These are phyloP conservation scores for Entomortierella beljakovae DNA, from an alignment of 192 early-diverging fungal species.

Conservation along the genomic window DNA sequence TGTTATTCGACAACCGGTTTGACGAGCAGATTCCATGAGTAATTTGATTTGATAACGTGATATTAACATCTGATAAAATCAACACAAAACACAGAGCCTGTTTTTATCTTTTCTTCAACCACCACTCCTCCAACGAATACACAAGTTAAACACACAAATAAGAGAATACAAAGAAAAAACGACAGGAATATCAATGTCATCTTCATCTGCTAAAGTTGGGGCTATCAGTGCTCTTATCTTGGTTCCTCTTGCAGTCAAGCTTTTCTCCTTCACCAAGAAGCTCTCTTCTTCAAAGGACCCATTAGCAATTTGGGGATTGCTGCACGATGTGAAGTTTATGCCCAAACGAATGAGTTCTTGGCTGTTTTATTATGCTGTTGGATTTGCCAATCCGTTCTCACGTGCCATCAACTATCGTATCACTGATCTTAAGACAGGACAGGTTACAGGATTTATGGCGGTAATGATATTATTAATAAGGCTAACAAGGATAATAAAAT, in stretches of 20 bases:
- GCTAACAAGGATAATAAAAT: not conserved
- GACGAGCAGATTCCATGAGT: too few species aligned
- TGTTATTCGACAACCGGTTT: too few species aligned
- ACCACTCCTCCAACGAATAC: not conserved
- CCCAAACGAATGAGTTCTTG: slow-evolving; percentile 20
- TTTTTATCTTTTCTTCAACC: too few species aligned
- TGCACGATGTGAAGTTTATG: not conserved
- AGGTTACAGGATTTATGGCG: slow-evolving; percentile 20
- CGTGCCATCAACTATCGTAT: slow-evolving; percentile 17
- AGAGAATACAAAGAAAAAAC: not conserved
- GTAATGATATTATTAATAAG: slow-evolving; percentile 1
- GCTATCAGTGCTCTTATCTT: not conserved
- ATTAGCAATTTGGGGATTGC: slow-evolving; percentile 10
- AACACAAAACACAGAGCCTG: too few species aligned
- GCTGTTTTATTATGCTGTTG: slow-evolving; percentile 7
- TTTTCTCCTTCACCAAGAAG: not conserved
- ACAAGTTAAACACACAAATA: not conserved
- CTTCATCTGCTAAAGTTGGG: not conserved
- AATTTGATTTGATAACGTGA: too few species aligned
- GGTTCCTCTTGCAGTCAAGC: not conserved
- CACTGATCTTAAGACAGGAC: slow-evolving; percentile 25
- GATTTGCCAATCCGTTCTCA: slow-evolving; percentile 22
- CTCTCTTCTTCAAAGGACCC: slow-evolving; percentile 4
- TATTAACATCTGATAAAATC: too few species aligned
- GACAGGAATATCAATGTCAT: not conserved